Conservation (phyloP, 768 basidiomycete genomes). For the Mycena alexandri region DNA sequence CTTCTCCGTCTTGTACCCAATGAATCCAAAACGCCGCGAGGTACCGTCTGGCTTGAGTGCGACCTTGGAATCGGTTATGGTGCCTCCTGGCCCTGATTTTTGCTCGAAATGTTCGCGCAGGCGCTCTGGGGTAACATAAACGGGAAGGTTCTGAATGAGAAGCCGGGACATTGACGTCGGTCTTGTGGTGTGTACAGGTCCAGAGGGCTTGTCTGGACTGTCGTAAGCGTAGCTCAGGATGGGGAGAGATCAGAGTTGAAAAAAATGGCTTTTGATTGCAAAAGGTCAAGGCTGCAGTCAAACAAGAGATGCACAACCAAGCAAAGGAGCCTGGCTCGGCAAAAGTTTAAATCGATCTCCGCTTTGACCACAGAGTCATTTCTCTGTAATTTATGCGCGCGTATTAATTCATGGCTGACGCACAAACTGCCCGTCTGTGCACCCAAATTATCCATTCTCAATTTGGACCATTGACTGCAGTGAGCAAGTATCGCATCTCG, state of each 20-base stretch:
- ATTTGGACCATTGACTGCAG: slow-evolving; percentile 63
- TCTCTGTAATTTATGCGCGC: slow-evolving; percentile 25
- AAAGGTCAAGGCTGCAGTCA: background rate
- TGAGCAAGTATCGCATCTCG: slow-evolving; percentile 39
- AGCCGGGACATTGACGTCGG: slow-evolving; percentile 76
- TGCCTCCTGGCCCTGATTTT: slow-evolving; percentile 69
- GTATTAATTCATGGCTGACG: slow-evolving; percentile 59
- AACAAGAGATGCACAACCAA: too few relatives aligned
- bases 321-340: too few relatives aligned
- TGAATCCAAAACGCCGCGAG: slow-evolving; percentile 90
- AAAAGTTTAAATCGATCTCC: too few relatives aligned
- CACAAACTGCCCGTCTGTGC: slow-evolving; percentile 63
- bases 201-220: too few relatives aligned
- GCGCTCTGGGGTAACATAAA: slow-evolving; percentile 72
- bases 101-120: slow-evolving; percentile 79
- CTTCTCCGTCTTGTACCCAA: slow-evolving; percentile 86
- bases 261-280: too few relatives aligned
- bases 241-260: too few relatives aligned
- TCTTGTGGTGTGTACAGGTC: too few relatives aligned
- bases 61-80: slow-evolving; percentile 89
- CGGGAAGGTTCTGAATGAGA: slow-evolving; percentile 85
- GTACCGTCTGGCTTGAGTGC: slow-evolving; percentile 82
- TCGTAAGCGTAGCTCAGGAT: too few relatives aligned
- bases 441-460: slow-evolving; percentile 64
- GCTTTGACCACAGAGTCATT: background rate